Conservation (phyloP, 257 asterid genomes). For the Paraleonurus japonicus region DNA sequence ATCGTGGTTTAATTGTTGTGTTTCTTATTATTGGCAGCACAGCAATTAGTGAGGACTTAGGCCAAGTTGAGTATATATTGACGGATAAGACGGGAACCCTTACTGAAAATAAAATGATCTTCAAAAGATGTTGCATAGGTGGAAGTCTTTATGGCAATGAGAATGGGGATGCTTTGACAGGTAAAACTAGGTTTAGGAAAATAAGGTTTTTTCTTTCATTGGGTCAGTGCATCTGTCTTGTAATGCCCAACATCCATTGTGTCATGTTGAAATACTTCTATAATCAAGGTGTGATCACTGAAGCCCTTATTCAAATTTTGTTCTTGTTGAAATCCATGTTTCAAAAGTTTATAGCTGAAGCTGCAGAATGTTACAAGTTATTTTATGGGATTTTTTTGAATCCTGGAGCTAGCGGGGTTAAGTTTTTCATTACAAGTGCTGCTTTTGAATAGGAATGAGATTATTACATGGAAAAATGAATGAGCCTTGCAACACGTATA, state of each 20-base stretch:
- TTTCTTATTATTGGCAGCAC: conserved; percentile 73
- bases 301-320: not conserved
- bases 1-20: conserved; percentile 24
- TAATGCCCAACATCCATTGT: not conserved
- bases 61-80: conserved; percentile 98
- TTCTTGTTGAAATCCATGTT: not conserved
- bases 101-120: conserved; percentile 94
- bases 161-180: conserved; percentile 77
- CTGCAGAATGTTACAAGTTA: not conserved
- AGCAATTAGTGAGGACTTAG: conserved; percentile 99
- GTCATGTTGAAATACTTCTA: not conserved
- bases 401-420: not conserved
- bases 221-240: not conserved
- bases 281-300: conserved; percentile 7
- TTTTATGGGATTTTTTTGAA: not conserved
- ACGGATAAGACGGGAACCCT: conserved; percentile 99
- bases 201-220: not conserved
- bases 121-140: conserved; percentile 81
- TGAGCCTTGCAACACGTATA: not conserved
- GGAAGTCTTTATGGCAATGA: conserved; percentile 90
- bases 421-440: not conserved
- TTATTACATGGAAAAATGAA: conserved; percentile 5
- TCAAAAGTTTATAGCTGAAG: not conserved
- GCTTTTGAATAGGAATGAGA: conserved; percentile 1
- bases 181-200: conserved; percentile 33